phyloP scores from a whole-genome alignment of 345 rosid genomes.

The Lepidium didymum region DNA sequence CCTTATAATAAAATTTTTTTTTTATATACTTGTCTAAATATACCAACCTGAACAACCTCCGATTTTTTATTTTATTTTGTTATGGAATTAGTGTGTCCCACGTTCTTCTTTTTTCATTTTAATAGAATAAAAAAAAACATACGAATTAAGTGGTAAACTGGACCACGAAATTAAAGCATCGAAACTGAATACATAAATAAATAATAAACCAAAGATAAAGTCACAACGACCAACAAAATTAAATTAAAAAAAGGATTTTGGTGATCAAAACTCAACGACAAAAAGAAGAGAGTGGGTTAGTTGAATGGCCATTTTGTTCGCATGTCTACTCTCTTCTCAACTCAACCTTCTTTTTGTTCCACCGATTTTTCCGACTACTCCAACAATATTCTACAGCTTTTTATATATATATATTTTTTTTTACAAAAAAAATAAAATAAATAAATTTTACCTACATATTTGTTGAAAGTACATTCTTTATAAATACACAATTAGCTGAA shows the following conservation, averaged over 20 bases:
- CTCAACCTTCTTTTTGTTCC: slow-evolving; percentile 33
- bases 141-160: slow-evolving; percentile 19
- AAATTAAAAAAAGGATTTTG: slow-evolving; percentile 5
- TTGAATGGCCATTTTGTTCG: slow-evolving; percentile 34
- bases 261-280: slow-evolving; percentile 36
- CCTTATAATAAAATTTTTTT: neutral
- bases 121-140: no score
- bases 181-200: neutral
- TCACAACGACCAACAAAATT: slow-evolving; percentile 17
- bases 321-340: slow-evolving; percentile 28
- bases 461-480: no score
- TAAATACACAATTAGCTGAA: neutral
- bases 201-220: neutral
- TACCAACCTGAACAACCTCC: neutral
- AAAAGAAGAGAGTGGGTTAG: slow-evolving; percentile 30
- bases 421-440: no score
- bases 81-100: slow-evolving; percentile 24
- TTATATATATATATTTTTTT: no score
- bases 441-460: no score
- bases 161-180: slow-evolving; percentile 15
- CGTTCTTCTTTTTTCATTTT: neutral
- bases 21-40: neutral
- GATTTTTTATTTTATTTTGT: neutral
- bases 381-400: neutral
- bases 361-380: slow-evolving; percentile 2